phyloP scores from a whole-genome alignment of 495 filamentous ascomycete genomes.

The Daldinia loculata region DNA sequence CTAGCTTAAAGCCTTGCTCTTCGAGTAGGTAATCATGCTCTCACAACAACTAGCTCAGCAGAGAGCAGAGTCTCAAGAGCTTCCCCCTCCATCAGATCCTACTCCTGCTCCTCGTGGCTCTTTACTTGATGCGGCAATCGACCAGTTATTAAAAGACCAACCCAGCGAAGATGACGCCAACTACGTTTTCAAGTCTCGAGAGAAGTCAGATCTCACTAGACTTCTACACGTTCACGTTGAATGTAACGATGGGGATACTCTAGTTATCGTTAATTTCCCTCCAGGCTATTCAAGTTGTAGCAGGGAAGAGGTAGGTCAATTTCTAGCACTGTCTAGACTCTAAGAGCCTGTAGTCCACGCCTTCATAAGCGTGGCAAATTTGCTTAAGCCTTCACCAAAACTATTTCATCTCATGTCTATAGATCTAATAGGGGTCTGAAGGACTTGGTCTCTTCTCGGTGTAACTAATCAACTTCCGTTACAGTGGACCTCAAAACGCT shows the following conservation, averaged over 20 bases:
- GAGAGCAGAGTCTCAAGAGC: neutral
- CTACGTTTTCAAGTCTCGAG: conserved; percentile 22
- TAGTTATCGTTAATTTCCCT: conserved; percentile 63
- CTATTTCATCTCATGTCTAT: neutral
- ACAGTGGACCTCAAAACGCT: conserved; percentile 46
- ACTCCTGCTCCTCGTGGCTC: neutral
- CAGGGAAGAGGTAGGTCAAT: conserved; percentile 37
- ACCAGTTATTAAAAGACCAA: conserved; percentile 21
- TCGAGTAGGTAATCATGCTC: neutral
- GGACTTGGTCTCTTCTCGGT: neutral
- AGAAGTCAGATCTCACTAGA: conserved; percentile 27
- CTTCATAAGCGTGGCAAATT: neutral
- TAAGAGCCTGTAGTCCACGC: neutral
- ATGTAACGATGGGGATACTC: conserved; percentile 59
- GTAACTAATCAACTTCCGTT: conserved; percentile 11
- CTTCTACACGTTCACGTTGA: conserved; percentile 44
- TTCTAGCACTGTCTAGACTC: neutral
- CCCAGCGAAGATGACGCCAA: conserved; percentile 1
- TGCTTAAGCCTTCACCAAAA: neutral
- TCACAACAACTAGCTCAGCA: neutral
- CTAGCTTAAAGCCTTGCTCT: neutral
- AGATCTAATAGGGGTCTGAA: neutral
- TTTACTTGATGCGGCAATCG: conserved; percentile 21
- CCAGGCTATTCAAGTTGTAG: conserved; percentile 41
- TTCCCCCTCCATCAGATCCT: neutral